Percentiles rank a stretch among this genome's conserved stretches.
phyloP scores from a whole-genome alignment of 1,284 basidiomycete genomes.

The Cutaneotrichosporon mucoides region DNA sequence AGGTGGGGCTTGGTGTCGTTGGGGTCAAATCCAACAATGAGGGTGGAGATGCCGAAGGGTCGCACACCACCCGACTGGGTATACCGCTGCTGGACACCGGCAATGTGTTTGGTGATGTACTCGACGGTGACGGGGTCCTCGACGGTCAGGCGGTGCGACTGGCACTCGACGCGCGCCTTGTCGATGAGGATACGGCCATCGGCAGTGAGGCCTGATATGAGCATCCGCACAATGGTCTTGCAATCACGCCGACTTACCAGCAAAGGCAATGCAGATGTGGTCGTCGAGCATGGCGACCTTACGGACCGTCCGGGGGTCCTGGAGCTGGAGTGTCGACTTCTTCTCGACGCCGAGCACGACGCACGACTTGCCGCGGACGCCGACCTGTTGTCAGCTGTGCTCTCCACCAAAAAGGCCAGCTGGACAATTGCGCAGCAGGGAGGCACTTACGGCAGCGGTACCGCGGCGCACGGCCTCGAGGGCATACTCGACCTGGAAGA shows the following conservation, averaged over 20 bases:
- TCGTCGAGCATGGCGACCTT: constrained; percentile 99
- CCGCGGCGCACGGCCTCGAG: constrained; percentile 94
- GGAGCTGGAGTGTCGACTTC: constrained; percentile 94
- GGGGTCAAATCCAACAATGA: constrained; percentile 96
- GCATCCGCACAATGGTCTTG: not conserved
- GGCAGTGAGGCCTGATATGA: constrained; percentile 78
- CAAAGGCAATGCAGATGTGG: constrained; percentile 95
- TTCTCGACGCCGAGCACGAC: constrained; percentile 99
- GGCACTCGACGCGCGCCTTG: constrained; percentile 96
- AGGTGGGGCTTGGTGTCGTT: constrained; percentile 81
- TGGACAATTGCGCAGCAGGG: too few species aligned
- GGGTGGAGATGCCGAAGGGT: constrained; percentile 95
- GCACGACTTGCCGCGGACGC: constrained; percentile 88
- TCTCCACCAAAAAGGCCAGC: too few species aligned
- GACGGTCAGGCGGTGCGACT: constrained; percentile 93
- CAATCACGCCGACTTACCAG: constrained; percentile 59
- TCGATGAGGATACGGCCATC: constrained; percentile 98
- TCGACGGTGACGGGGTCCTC: constrained; percentile 98
- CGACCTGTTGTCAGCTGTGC: constrained; percentile 60
- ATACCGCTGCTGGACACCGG: constrained; percentile 97
- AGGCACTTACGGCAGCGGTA: constrained; percentile 78
- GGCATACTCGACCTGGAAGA: constrained; percentile 84
- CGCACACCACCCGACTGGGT: constrained; percentile 98
- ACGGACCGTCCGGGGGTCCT: constrained; percentile 94
- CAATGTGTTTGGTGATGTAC: constrained; percentile 97